These are phyloP conservation scores for Penicillium coffeae DNA, from an alignment of 495 filamentous ascomycete species.

Conservation along the genomic window DNA sequence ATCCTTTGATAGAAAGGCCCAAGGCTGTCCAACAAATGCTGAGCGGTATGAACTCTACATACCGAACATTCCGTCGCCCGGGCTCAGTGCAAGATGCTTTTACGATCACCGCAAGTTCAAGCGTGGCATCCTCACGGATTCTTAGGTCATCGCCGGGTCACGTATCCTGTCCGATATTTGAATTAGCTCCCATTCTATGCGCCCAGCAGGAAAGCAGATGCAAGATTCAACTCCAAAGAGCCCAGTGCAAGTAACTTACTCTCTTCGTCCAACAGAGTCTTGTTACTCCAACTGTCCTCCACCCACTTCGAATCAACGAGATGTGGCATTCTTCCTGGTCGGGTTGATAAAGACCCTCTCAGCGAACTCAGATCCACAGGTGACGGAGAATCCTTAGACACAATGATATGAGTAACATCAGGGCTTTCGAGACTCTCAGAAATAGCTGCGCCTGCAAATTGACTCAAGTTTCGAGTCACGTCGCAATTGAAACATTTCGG, in stretches of 20 bases:
- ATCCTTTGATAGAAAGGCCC: too few relatives aligned
- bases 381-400: constrained; percentile 16
- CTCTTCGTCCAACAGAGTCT: constrained; percentile 81
- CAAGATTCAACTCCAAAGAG: too few relatives aligned
- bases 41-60: too few relatives aligned
- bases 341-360: constrained; percentile 22
- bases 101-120: too few relatives aligned
- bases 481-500: constrained; percentile 11
- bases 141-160: neutral
- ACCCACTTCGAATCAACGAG: constrained; percentile 73
- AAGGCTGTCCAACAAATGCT: too few relatives aligned
- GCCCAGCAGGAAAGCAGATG: too few relatives aligned
- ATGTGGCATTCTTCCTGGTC: constrained; percentile 54
- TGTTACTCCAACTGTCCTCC: constrained; percentile 71
- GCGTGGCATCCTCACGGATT: too few relatives aligned
- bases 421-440: constrained; percentile 15
- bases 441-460: constrained; percentile 59
- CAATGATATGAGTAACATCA: constrained; percentile 34
- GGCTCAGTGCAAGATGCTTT: too few relatives aligned
- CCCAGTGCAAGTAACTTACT: neutral
- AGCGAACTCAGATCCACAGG: constrained; percentile 23
- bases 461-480: constrained; percentile 46
- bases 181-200: neutral
- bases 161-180: neutral
- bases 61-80: too few relatives aligned